Conservation (phyloP, 495 filamentous ascomycete genomes). For the Umbilicaria muhlenbergii region DNA sequence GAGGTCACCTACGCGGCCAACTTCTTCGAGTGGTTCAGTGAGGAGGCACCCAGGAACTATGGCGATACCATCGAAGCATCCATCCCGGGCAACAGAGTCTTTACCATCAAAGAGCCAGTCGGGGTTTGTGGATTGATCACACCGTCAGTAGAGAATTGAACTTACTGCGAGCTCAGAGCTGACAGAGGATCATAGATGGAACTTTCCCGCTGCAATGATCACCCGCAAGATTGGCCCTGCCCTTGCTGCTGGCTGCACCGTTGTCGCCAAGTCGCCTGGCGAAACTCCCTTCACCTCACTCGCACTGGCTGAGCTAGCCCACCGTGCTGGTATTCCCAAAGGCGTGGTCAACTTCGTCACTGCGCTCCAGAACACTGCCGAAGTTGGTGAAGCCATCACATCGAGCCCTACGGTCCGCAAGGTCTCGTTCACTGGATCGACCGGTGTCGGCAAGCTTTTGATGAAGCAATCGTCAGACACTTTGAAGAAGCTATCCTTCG, state of each 20-base stretch:
- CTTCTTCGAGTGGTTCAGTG: constrained; percentile 69
- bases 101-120: constrained; percentile 72
- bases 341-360: constrained; percentile 79
- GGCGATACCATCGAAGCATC: constrained; percentile 63
- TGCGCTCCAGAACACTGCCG: constrained; percentile 51
- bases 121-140: constrained; percentile 93
- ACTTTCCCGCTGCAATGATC: constrained; percentile 89
- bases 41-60: constrained; percentile 55
- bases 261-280: constrained; percentile 68
- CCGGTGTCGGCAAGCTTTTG: constrained; percentile 70
- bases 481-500: constrained; percentile 75
- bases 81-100: constrained; percentile 53
- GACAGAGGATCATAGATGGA: constrained; percentile 39
- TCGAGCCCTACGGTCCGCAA: constrained; percentile 59
- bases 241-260: constrained; percentile 69
- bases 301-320: constrained; percentile 67
- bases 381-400: constrained; percentile 59
- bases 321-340: constrained; percentile 69
- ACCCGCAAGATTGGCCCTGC: constrained; percentile 79
- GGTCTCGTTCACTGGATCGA: constrained; percentile 81
- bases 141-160: constrained; percentile 25
- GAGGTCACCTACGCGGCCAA: constrained; percentile 57
- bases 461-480: constrained; percentile 71
- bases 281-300: constrained; percentile 79
- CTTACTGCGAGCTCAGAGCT: not conserved